Evolutionary conservation across 2,329 filamentous ascomycete species (phyloP).

Genomic region (Periconia sp.): DNA sequence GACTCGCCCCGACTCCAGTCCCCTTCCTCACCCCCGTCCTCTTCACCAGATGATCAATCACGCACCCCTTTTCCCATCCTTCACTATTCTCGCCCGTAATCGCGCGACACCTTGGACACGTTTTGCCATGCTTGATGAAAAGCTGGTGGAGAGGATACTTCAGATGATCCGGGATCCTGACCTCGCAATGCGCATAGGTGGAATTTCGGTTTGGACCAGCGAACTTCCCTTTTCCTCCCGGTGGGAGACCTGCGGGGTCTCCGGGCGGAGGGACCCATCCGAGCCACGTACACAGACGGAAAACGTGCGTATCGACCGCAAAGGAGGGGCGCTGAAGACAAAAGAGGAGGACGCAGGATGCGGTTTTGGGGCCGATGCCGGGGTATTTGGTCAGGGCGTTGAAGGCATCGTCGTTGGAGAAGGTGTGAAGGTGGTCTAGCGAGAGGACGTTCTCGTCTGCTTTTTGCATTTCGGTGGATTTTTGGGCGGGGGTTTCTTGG

Average conservation of each 20-base stretch:
- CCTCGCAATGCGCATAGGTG: conserved; percentile 63
- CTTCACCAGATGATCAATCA: conserved; percentile 64
- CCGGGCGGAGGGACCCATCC: conserved; percentile 59
- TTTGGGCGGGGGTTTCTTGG: conserved; percentile 53
- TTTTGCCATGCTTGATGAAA: conserved; percentile 64
- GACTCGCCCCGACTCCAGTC: conserved; percentile 7
- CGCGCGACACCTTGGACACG: conserved; percentile 62
- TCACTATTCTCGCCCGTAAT: conserved; percentile 62
- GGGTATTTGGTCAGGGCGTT: conserved; percentile 59
- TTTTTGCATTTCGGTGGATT: conserved; percentile 59
- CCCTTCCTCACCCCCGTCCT: conserved; percentile 59
- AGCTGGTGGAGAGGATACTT: conserved; percentile 66
- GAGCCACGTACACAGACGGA: conserved; percentile 63
- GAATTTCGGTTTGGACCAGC: conserved; percentile 52
- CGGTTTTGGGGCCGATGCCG: conserved; percentile 68
- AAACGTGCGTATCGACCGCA: conserved; percentile 68
- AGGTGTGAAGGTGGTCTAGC: conserved; percentile 61
- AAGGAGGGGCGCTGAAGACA: conserved; percentile 65
- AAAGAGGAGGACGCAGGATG: conserved; percentile 65
- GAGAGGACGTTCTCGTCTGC: conserved; percentile 64
- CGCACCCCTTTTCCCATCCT: conserved; percentile 65
- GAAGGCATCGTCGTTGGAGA: conserved; percentile 60
- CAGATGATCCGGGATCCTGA: conserved; percentile 61
- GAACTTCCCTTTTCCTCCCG: conserved; percentile 44
- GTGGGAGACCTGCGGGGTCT: conserved; percentile 32